A percentile compares a stretch with the other conserved stretches of the same genome.
These are phyloP conservation scores for Sphagnum fallax DNA, from an alignment of 228 moss, liverwort and hornwort species.

Conservation along the genomic window DNA sequence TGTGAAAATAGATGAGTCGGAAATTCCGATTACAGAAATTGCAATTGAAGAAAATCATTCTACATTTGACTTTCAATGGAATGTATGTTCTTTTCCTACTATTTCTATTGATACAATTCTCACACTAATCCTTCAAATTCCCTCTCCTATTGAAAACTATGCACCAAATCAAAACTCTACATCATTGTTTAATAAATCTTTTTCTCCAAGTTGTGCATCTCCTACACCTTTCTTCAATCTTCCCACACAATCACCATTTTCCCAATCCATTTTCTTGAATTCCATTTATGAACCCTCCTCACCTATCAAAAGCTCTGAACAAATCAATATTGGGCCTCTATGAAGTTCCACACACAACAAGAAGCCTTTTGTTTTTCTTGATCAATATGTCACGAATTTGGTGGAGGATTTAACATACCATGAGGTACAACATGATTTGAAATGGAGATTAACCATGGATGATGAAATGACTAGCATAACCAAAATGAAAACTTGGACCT, in stretches of 20 bases:
- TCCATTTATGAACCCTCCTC: too few species aligned
- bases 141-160: constrained; percentile 5
- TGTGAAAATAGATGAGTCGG: constrained; percentile 19
- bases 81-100: too few species aligned
- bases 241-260: constrained; percentile 81
- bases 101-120: constrained; percentile 7
- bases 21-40: constrained; percentile 16
- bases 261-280: constrained; percentile 68
- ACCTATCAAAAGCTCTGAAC: too few species aligned
- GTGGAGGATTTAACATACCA: constrained; percentile 40
- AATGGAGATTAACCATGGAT: too few species aligned
- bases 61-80: too few species aligned
- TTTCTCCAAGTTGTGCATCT: constrained; percentile 83
- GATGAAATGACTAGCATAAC: too few species aligned
- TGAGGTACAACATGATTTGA: too few species aligned
- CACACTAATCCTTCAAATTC: constrained; percentile 14
- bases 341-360: constrained; percentile 2
- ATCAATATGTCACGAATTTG: constrained; percentile 92
- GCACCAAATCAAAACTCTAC: constrained; percentile 27
- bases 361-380: constrained; percentile 92
- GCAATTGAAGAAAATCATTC: too few species aligned
- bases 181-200: constrained; percentile 62
- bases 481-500: too few species aligned
- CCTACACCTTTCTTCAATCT: constrained; percentile 82
- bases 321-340: too few species aligned